Evolutionary conservation across 805 yeast genomes (phyloP).

Genomic region (Candida chauliodis): DNA sequence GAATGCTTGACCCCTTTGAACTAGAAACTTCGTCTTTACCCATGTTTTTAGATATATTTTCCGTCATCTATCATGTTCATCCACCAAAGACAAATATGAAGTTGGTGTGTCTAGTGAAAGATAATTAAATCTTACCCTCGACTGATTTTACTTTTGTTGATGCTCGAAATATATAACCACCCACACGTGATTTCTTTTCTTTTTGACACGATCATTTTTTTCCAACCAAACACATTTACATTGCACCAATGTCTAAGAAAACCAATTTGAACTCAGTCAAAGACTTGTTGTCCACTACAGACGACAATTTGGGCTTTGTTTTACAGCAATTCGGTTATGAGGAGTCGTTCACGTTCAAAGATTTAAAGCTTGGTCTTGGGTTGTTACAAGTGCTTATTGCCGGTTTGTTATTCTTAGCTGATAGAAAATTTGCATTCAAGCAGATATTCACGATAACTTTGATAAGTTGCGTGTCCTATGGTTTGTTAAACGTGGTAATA

Average conservation of each 20-base stretch:
- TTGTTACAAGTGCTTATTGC: constrained; percentile 44
- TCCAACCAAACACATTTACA: not conserved
- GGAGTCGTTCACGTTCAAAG: constrained; percentile 44
- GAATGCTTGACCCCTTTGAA: not conserved
- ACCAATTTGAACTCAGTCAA: constrained; percentile 34
- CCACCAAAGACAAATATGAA: not conserved
- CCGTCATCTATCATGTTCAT: constrained; percentile 2
- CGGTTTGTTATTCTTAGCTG: constrained; percentile 44
- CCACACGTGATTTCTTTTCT: not conserved
- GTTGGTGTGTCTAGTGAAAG: too few relatives aligned
- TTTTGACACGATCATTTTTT: not conserved
- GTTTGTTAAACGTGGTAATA: constrained; percentile 30
- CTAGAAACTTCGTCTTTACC: not conserved
- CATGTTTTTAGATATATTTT: not conserved
- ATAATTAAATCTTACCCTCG: constrained; percentile 5
- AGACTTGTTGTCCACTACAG: constrained; percentile 47
- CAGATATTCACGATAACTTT: constrained; percentile 35
- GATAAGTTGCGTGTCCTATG: constrained; percentile 35
- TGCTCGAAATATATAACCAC: not conserved
- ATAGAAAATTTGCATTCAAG: constrained; percentile 45
- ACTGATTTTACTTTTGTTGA: not conserved
- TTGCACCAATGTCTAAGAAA: constrained; percentile 13
- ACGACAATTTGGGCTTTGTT: constrained; percentile 43
- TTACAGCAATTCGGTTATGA: constrained; percentile 43
- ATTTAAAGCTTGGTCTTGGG: constrained; percentile 49